These are phyloP conservation scores for Venturia pyrina DNA, from an alignment of 2,329 filamentous ascomycete species.

Conservation along the genomic window DNA sequence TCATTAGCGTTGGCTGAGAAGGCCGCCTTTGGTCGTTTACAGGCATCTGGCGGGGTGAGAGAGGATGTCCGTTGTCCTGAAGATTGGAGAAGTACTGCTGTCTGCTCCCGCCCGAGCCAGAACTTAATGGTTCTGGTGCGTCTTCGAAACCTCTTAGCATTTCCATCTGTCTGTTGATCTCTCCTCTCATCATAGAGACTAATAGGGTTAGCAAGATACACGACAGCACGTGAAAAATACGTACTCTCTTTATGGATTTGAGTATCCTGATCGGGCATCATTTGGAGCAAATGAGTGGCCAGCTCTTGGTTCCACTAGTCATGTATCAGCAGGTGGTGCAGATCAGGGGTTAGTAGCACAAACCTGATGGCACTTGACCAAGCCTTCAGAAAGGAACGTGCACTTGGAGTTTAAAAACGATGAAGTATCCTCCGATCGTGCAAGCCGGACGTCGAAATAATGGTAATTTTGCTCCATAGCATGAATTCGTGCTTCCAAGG, in stretches of 20 bases:
- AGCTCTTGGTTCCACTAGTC: conserved; percentile 75
- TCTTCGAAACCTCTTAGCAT: conserved; percentile 45
- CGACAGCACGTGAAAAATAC: conserved; percentile 26
- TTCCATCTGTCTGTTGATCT: conserved; percentile 53
- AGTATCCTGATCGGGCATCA: conserved; percentile 67
- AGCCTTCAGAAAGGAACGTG: conserved; percentile 69
- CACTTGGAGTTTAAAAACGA: conserved; percentile 72
- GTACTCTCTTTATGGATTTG: conserved; percentile 73
- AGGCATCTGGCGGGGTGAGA: conserved; percentile 79
- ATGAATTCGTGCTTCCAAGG: conserved; percentile 62
- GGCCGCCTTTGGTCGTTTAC: conserved; percentile 72
- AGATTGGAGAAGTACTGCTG: conserved; percentile 34
- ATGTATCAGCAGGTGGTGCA: conserved; percentile 13
- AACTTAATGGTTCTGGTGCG: conserved; percentile 56
- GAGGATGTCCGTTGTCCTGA: conserved; percentile 50
- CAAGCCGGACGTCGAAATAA: conserved; percentile 65
- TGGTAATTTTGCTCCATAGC: conserved; percentile 73
- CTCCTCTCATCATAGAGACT: conserved; percentile 51
- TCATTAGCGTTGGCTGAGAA: conserved; percentile 43
- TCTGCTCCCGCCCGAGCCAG: conserved; percentile 35
- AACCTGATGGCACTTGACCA: conserved; percentile 62
- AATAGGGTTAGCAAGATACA: conserved; percentile 19
- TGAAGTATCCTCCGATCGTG: conserved; percentile 74
- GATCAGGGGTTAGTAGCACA: conserved; percentile 16
- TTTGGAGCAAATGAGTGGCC: conserved; percentile 60